A percentile compares a stretch with the other conserved stretches of the same genome.
Conservation (phyloP, 805 yeast species). For the Pichia manshurica region DNA sequence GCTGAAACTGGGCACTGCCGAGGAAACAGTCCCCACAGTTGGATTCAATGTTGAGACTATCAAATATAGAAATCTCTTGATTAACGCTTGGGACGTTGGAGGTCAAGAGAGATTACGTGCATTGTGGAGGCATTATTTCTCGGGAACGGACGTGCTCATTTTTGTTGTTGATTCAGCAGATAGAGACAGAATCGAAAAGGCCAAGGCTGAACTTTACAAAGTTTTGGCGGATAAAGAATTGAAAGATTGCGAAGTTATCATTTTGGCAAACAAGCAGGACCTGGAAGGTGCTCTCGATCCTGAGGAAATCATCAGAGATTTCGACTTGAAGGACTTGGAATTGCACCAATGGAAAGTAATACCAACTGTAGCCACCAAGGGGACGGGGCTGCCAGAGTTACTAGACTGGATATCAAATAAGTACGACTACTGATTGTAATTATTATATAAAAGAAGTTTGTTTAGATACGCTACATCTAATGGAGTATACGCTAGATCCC, state of each 20-base stretch:
- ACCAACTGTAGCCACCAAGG: conserved; percentile 84
- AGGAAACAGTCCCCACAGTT: conserved; percentile 84
- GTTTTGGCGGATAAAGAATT: conserved; percentile 81
- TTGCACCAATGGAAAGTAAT: conserved; percentile 86
- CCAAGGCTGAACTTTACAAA: conserved; percentile 69
- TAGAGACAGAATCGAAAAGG: conserved; percentile 62
- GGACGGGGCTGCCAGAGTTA: conserved; percentile 86
- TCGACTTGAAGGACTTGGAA: conserved; percentile 54
- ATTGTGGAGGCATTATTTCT: conserved; percentile 91
- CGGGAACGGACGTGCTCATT: conserved; percentile 87
- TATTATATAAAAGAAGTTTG: too few relatives aligned
- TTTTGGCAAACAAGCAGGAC: conserved; percentile 88
- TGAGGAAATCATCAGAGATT: conserved; percentile 67
- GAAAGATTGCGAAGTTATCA: conserved; percentile 70
- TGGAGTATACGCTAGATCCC: too few relatives aligned
- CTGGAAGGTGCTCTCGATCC: conserved; percentile 67
- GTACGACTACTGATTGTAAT: neutral
- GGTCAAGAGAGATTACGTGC: conserved; percentile 92
- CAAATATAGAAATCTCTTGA: conserved; percentile 35
- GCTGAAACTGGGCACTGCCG: conserved; percentile 68
- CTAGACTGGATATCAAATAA: conserved; percentile 71
- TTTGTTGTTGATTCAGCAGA: conserved; percentile 87
- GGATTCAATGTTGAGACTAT: conserved; percentile 84
- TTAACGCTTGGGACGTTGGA: conserved; percentile 84
- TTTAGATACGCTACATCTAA: too few relatives aligned